Evolutionary conservation across 441 rosid genomes (phyloP).

Genomic region (Pelargonium fulgidum): DNA sequence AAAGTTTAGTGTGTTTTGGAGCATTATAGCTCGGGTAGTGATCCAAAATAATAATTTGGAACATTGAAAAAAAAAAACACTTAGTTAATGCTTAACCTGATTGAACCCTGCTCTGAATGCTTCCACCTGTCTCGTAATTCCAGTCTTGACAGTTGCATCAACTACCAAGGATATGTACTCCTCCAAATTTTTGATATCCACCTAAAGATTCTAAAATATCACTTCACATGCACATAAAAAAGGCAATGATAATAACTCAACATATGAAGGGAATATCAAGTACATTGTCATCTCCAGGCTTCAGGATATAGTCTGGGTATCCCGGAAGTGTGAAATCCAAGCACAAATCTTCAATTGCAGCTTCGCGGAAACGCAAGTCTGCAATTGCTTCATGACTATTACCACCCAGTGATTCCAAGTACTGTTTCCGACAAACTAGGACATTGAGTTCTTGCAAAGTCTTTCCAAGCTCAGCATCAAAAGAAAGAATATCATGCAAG

Average conservation of each 20-base stretch:
- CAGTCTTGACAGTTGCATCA: conserved; percentile 83
- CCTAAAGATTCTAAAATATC: conserved; percentile 38
- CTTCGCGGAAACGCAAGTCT: conserved; percentile 54
- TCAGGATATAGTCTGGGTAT: conserved; percentile 77
- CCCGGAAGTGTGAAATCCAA: conserved; percentile 96
- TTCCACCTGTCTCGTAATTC: conserved; percentile 73
- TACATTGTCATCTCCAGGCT: conserved; percentile 78
- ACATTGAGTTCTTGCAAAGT: conserved; percentile 71
- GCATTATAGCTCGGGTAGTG: too few relatives aligned
- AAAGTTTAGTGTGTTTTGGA: too few relatives aligned
- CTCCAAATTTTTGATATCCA: conserved; percentile 69
- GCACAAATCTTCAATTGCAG: conserved; percentile 71
- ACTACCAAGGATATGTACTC: conserved; percentile 77
- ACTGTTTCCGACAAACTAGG: conserved; percentile 70
- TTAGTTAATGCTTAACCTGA: conserved; percentile 47
- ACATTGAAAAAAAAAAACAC: background rate
- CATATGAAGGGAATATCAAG: conserved; percentile 7
- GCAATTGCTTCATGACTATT: conserved; percentile 32
- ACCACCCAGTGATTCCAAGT: conserved; percentile 46
- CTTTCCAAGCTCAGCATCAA: conserved; percentile 87
- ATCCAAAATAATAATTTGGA: too few relatives aligned
- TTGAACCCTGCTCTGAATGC: conserved; percentile 94
- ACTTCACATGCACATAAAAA: conserved; percentile 3
- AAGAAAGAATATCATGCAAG: conserved; percentile 71
- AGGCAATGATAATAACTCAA: conserved; percentile 6